phyloP scores from a whole-genome alignment of 805 yeast species.

The Ogataea chonburiensis region DNA sequence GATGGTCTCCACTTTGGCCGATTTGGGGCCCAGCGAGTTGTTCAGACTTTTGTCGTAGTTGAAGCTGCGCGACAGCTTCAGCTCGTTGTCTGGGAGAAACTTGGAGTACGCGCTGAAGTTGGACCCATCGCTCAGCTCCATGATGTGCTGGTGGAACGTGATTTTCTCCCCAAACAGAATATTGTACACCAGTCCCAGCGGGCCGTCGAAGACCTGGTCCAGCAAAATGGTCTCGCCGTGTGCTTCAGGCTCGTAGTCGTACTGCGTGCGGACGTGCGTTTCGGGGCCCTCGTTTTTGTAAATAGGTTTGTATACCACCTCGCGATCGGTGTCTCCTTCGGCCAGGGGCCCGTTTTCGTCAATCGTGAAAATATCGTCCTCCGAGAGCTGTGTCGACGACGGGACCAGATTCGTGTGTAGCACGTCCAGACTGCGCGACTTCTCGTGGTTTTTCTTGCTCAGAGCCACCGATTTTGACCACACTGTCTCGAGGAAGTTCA shows the following conservation, averaged over 20 bases:
- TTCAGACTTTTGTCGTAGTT: constrained; percentile 72
- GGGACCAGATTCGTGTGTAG: constrained; percentile 18
- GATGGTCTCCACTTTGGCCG: constrained; percentile 62
- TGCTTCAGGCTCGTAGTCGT: constrained; percentile 42
- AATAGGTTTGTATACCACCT: constrained; percentile 23
- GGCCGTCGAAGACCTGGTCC: constrained; percentile 55
- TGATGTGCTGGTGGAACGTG: constrained; percentile 37
- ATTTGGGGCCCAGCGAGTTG: constrained; percentile 88
- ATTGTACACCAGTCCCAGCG: constrained; percentile 73
- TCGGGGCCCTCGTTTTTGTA: constrained; percentile 56
- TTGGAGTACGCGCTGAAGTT: constrained; percentile 42
- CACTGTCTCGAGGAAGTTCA: constrained; percentile 62
- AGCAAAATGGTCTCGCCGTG: constrained; percentile 54
- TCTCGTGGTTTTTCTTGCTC: constrained; percentile 29
- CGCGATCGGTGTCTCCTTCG: constrained; percentile 25
- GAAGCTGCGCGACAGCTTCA: constrained; percentile 49
- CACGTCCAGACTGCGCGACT: constrained; percentile 26
- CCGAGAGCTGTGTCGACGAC: constrained; percentile 21
- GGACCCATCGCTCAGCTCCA: constrained; percentile 47
- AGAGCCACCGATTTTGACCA: constrained; percentile 55
- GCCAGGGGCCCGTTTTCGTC: constrained; percentile 32
- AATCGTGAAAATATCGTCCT: constrained; percentile 32
- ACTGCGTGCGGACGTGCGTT: constrained; percentile 56
- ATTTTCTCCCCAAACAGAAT: constrained; percentile 66
- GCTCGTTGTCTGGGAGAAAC: constrained; percentile 40